Evolutionary conservation across 225 moss, liverwort and hornwort species (phyloP), one percentile per base, ranked within the genome.

Genomic region (Asterella californica): DNA sequence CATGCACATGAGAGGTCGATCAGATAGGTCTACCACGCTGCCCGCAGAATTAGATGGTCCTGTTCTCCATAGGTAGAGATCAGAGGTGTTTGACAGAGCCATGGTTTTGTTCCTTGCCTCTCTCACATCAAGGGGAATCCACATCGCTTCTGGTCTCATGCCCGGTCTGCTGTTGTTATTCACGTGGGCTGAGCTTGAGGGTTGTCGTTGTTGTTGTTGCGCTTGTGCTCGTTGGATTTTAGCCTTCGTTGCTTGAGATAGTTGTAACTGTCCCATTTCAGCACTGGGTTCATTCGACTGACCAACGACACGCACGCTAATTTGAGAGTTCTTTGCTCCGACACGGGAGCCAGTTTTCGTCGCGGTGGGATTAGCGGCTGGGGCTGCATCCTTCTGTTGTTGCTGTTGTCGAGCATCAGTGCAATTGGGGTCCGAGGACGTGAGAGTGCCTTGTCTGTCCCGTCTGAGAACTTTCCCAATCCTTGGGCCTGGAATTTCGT

Each of bases 1-100:
- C 86, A 89, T 89, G 70, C 88, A 89, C 65, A 89, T 47, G 10
- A 86, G 62, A 25, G 86, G 83, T 11, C 88, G 77, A 68, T 89
- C 88, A 2, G 88, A 89, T 17, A 89, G 84, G 61, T 84, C 82
- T 36, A 89, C 33, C 53, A 86, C 81, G 22, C 79, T 65, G 19
- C 88, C 88, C 24, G 86, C 77, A 2, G 88, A 74, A 60, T 89
- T 86, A 29, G 80, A 68, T 11, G 88, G 88, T 4, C 84, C 88
- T 54, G 77, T 81, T 42, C 74, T 84, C 87, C 87, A 87, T 18
- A 75, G 52, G 42, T 22, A 22, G 21, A 73, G 54, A 36, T 85
- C 80, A 8, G 79, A 68, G 27, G 68, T 37, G 53, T 79, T 53
- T 30, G 37, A 69, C 17, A 61, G 8, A 18, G 77, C 62, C 27